Evolutionary conservation across 495 filamentous ascomycete species (phyloP).

Genomic region (Penicillium mononematosum): DNA sequence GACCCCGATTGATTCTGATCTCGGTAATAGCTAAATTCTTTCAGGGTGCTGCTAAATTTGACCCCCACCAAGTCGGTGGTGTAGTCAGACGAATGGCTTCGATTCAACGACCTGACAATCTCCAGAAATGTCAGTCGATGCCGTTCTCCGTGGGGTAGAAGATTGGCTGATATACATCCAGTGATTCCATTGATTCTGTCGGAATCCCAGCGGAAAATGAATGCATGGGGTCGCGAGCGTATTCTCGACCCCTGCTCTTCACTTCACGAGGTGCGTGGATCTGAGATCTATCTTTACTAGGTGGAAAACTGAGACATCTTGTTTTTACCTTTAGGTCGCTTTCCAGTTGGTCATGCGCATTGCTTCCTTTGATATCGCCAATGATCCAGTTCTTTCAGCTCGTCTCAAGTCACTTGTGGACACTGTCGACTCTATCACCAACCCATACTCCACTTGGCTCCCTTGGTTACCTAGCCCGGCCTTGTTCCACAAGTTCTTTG

Average conservation of each 20-base stretch:
- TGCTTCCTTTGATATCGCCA: constrained; percentile 7
- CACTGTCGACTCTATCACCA: not conserved
- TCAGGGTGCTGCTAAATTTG: not conserved
- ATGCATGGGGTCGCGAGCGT: constrained; percentile 2
- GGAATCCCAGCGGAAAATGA: constrained; percentile 6
- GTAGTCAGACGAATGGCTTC: constrained; percentile 3
- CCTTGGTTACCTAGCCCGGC: constrained; percentile 4
- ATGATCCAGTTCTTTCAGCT: not conserved
- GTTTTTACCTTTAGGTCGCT: not conserved
- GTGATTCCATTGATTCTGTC: constrained; percentile 13
- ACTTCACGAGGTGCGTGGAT: constrained; percentile 9
- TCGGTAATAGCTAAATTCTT: not conserved
- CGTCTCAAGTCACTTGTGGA: constrained; percentile 6
- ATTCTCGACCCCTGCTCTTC: constrained; percentile 12
- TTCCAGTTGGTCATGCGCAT: constrained; percentile 7
- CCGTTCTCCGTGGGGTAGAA: not conserved
- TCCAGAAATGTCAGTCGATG: not conserved
- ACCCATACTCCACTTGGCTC: constrained; percentile 1
- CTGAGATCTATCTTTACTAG: too few species aligned
- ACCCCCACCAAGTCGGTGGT: constrained; percentile 1
- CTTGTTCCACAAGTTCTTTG: constrained; percentile 1
- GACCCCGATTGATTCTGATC: not conserved
- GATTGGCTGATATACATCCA: not conserved
- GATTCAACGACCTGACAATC: constrained; percentile 1
- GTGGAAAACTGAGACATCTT: not conserved